Evolutionary conservation across 306 rosid species (phyloP).

Genomic region (Glycine latifolia): DNA sequence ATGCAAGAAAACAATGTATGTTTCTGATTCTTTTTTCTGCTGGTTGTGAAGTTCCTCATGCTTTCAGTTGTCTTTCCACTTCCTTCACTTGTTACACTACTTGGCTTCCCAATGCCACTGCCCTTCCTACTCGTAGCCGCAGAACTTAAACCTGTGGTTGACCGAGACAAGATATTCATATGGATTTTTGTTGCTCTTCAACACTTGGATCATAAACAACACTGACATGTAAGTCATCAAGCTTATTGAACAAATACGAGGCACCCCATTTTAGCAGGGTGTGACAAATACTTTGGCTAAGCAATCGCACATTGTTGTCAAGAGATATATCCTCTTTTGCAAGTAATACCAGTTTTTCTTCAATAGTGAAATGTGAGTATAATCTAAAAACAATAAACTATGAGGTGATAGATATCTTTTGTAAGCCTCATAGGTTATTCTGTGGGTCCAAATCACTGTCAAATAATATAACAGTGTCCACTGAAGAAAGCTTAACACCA

Average conservation of each 20-base stretch:
- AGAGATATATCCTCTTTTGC: conserved; percentile 67
- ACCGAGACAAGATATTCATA: too few relatives aligned
- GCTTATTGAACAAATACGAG: conserved; percentile 60
- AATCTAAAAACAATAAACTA: conserved; percentile 67
- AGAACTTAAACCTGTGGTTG: too few relatives aligned
- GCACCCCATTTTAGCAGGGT: conserved; percentile 73
- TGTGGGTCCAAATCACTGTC: conserved; percentile 79
- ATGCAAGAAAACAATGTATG: too few relatives aligned
- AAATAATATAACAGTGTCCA: conserved; percentile 71
- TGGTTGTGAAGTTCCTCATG: too few relatives aligned
- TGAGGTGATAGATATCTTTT: conserved; percentile 65
- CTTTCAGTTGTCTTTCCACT: too few relatives aligned
- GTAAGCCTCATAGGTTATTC: conserved; percentile 72
- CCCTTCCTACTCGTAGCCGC: too few relatives aligned
- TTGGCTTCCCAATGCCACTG: too few relatives aligned
- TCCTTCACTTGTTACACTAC: too few relatives aligned
- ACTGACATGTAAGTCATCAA: conserved; percentile 62
- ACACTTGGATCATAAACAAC: too few relatives aligned
- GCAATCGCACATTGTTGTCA: conserved; percentile 52
- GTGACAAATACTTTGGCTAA: conserved; percentile 53
- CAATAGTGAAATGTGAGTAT: conserved; percentile 67
- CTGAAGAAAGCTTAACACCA: conserved; percentile 66
- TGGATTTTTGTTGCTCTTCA: too few relatives aligned
- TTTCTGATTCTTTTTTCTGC: too few relatives aligned
- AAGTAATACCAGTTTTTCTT: conserved; percentile 70